phyloP scores from a whole-genome alignment of 164 flowering plant species.

The Magnolia sinica region DNA sequence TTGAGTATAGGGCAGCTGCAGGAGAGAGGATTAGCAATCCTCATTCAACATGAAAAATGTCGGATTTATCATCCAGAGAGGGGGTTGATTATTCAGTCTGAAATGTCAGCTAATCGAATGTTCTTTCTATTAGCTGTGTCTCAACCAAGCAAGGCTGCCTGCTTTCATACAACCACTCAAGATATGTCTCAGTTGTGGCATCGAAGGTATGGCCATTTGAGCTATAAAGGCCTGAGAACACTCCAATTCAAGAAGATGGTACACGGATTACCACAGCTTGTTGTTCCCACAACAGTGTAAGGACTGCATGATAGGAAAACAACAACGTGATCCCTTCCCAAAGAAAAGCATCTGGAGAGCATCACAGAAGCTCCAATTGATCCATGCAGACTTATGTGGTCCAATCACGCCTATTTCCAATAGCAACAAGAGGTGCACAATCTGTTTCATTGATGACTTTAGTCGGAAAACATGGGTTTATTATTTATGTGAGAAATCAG shows the following conservation, averaged over 20 bases:
- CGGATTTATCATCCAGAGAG: neutral
- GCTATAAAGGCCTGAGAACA: neutral
- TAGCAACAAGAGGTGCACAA: neutral
- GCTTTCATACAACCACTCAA: neutral
- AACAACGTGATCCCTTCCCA: neutral
- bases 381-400: neutral
- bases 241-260: neutral
- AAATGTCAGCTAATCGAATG: neutral
- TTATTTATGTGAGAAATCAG: conserved; percentile 5
- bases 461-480: conserved; percentile 2
- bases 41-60: neutral
- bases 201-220: neutral
- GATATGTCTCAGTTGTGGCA: neutral
- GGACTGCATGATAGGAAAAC: neutral
- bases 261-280: neutral
- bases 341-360: neutral
- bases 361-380: neutral
- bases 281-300: neutral
- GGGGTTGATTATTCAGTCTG: neutral
- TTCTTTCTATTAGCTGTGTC: neutral
- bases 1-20: neutral
- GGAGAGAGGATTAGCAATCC: neutral
- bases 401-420: neutral
- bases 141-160: neutral
- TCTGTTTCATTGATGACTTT: neutral